Evolutionary conservation across 768 basidiomycete species (phyloP), one percentile per base, ranked within the genome.

Genomic region (Serendipita vermifera): DNA sequence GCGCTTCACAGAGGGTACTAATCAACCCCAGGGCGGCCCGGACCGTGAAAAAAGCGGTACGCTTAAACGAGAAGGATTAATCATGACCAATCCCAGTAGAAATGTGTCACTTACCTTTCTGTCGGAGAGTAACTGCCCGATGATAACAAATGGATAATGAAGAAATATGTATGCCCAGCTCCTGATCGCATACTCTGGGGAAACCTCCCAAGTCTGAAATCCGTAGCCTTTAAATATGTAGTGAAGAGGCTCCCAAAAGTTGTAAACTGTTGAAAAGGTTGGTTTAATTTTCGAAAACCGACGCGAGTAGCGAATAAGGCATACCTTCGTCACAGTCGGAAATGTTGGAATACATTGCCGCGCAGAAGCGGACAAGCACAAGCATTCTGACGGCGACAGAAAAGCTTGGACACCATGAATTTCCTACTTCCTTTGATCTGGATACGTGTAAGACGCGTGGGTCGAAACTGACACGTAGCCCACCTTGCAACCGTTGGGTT

Each of bases 241-340:
- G 70, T 99, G 96, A 14, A 99, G 72, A 17, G 96, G 96, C 65
- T 98, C 96, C 90, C 90, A 98, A 69, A 96, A 99, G 70, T 99
- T 99, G 77, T 83, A 99, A 11, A 96, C 96, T 99, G 60, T 54
- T 13, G 38, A 36, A 20, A 57, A 13, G 51, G 33, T 32, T 35
- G 58, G 33, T 57, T 48, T 13, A 35, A 27, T 31, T 22, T 38
- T 26, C 38, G 43, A 46, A 32, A 54, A 15, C 54, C 64, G 5
- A 13, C n/a, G 41, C 15, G 39, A 17, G 33, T 3, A 53, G 55
- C 26, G 38, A 15, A 24, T 43, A 33, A 46, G 17, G 29, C n/a
- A 43, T 53, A 91, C 94, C 92, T 80, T 99, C 96, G 65, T 99
- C 96, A 60, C 96, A 98, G 65, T 98, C 96, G 63, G 83, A 80